Evolutionary conservation across 2,329 filamentous ascomycete species (phyloP), one percentile per base, ranked within the genome.

Genomic region (Fusarium continuum): DNA sequence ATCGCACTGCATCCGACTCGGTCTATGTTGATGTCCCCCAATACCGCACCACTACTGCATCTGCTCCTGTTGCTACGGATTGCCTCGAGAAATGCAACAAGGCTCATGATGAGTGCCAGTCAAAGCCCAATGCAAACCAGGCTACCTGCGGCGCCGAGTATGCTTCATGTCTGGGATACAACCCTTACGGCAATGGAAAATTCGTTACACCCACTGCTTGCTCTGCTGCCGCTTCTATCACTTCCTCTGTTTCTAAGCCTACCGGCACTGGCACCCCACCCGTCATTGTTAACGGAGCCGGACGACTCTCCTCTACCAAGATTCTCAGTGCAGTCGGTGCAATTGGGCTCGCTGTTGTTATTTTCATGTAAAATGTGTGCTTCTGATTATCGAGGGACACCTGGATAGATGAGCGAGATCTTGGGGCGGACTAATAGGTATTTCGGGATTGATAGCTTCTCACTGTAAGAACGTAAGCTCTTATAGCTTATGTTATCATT

Each of bases 241-340:
- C 22, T 6, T 26, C 47, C 2, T 38, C 26, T 8, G 45, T 38
- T 6, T 17, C 47, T 11, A 40, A 39, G 22, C 32, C 53, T 8
- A 31, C 32, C 8, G 34, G 38, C 17, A 22, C 25, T 1, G 53
- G 34, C 3, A 17, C 26, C 14, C 25, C 47, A 5, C 11, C 8
- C 39, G 54, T 59, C 13, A 14, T 59, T 29, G 54, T 59, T 3
- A 59, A 19, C 13, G 55, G 54, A 22, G 55, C 55, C 3, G 45
- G 19, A 5, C 55, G 14, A 9, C 10, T 32, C 14, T 52, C 46
- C 16, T 16, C 29, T 2, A 31, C 25, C 5, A 50, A 44, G 38
- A 11, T 38, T 2, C 10, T 41, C 8, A 38, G 55, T 7, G 16
- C 51, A 2, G 31, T 32, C 2, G 45, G 55, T 1, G 55, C 55